Conservation (phyloP, 2,329 filamentous ascomycete genomes). For the Rhynchosporium secalis region DNA sequence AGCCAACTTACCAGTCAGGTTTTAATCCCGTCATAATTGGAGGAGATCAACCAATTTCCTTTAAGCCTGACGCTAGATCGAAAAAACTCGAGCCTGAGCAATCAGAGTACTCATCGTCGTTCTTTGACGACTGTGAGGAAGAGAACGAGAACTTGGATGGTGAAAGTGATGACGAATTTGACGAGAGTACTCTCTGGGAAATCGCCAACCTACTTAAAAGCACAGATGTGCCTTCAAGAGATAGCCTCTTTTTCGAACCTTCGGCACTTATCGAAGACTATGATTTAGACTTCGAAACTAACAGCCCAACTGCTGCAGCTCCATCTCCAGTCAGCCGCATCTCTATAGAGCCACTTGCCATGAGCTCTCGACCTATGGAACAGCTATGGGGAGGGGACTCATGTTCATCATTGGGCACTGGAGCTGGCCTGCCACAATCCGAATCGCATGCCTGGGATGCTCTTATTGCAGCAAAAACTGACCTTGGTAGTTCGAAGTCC, state of each 20-base stretch:
- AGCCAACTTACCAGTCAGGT: conserved; percentile 47
- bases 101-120: conserved; percentile 44
- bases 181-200: conserved; percentile 63
- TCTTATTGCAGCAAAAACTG: conserved; percentile 25
- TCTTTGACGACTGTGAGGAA: conserved; percentile 62
- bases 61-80: conserved; percentile 33
- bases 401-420: neutral
- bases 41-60: conserved; percentile 27
- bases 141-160: conserved; percentile 41
- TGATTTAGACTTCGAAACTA: conserved; percentile 29
- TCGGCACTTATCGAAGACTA: conserved; percentile 28
- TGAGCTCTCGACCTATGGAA: conserved; percentile 1
- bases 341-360: conserved; percentile 31
- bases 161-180: conserved; percentile 45
- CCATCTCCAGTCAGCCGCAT: conserved; percentile 21
- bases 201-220: conserved; percentile 60
- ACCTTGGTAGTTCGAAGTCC: conserved; percentile 24
- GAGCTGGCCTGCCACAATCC: conserved; percentile 31
- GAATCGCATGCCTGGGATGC: conserved; percentile 28
- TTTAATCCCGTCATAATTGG: conserved; percentile 30
- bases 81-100: conserved; percentile 31
- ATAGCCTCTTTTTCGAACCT: conserved; percentile 48
- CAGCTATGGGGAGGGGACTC: conserved; percentile 27
- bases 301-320: conserved; percentile 17
- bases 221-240: conserved; percentile 51